Evolutionary conservation across 2,329 filamentous ascomycete species (phyloP).

Genomic region (Orbilia oligospora): DNA sequence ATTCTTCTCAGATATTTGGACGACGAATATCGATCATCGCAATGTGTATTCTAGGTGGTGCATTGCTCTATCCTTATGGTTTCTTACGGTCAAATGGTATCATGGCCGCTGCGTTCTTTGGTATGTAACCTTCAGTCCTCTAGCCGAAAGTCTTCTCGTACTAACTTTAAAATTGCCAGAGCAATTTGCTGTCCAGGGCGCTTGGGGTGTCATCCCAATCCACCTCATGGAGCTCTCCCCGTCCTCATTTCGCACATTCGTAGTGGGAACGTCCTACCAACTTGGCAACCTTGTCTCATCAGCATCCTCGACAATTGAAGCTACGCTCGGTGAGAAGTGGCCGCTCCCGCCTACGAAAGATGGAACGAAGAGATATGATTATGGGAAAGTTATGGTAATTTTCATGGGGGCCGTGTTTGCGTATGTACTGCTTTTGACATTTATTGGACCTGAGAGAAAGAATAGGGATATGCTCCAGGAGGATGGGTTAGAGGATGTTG

Average conservation of each 20-base stretch:
- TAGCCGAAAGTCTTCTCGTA: no score
- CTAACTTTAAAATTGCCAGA: constrained; percentile 15
- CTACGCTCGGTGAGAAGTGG: constrained; percentile 80
- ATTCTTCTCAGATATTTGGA: constrained; percentile 81
- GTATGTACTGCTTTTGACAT: constrained; percentile 74
- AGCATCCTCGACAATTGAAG: constrained; percentile 71
- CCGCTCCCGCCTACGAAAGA: constrained; percentile 74
- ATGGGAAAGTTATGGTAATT: constrained; percentile 88
- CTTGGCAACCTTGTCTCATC: constrained; percentile 79
- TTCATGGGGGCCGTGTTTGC: constrained; percentile 88
- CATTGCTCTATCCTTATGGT: constrained; percentile 85
- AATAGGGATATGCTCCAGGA: constrained; percentile 62
- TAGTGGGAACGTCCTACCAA: constrained; percentile 81
- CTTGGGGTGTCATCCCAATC: constrained; percentile 79
- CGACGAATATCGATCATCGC: constrained; percentile 76
- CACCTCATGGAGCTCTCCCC: constrained; percentile 82
- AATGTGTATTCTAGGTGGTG: constrained; percentile 77
- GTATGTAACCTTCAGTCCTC: constrained; percentile 70
- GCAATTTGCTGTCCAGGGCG: constrained; percentile 78
- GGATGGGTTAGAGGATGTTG: constrained; percentile 31
- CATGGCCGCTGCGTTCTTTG: constrained; percentile 74
- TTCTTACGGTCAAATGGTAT: constrained; percentile 81
- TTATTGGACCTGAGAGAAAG: constrained; percentile 72
- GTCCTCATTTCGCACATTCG: constrained; percentile 78
- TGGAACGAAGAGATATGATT: constrained; percentile 75